A percentile compares a stretch with the other conserved stretches of the same genome.
Conservation (phyloP, 2,329 filamentous ascomycete species). For the Talaromyces verruculosus region DNA sequence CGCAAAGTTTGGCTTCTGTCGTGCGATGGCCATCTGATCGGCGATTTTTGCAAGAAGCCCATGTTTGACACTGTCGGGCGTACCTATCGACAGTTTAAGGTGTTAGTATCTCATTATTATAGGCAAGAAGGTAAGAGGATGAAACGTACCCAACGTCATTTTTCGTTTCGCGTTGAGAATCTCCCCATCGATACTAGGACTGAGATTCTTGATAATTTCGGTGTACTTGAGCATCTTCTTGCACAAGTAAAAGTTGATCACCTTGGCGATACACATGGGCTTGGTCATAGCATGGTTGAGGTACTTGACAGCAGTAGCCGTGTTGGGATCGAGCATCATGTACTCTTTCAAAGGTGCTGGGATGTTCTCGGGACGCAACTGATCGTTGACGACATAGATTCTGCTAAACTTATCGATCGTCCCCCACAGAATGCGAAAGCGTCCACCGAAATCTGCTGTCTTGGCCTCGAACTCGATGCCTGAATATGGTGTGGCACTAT, state of each 20-base stretch:
- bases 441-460: not conserved
- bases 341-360: slow-evolving; percentile 20
- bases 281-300: slow-evolving; percentile 28
- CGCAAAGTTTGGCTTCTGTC: slow-evolving; percentile 27
- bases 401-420: slow-evolving; percentile 23
- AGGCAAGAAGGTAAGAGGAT: not conserved
- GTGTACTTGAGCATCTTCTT: slow-evolving; percentile 27
- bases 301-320: slow-evolving; percentile 24
- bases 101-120: not conserved
- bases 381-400: not conserved
- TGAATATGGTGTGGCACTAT: not conserved
- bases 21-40: slow-evolving; percentile 25
- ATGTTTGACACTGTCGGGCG: slow-evolving; percentile 25
- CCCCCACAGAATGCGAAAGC: slow-evolving; percentile 24
- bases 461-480: slow-evolving; percentile 16
- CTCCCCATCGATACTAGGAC: slow-evolving; percentile 26
- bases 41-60: slow-evolving; percentile 26
- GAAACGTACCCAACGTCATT: slow-evolving; percentile 26
- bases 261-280: slow-evolving; percentile 29
- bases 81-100: slow-evolving; percentile 22
- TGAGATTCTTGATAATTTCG: slow-evolving; percentile 29
- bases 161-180: slow-evolving; percentile 25
- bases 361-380: slow-evolving; percentile 1
- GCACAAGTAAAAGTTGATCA: slow-evolving; percentile 32
- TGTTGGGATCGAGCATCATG: slow-evolving; percentile 25